Conservation (phyloP, 352 stramenopile species). For the Globisporangium yorkense region DNA sequence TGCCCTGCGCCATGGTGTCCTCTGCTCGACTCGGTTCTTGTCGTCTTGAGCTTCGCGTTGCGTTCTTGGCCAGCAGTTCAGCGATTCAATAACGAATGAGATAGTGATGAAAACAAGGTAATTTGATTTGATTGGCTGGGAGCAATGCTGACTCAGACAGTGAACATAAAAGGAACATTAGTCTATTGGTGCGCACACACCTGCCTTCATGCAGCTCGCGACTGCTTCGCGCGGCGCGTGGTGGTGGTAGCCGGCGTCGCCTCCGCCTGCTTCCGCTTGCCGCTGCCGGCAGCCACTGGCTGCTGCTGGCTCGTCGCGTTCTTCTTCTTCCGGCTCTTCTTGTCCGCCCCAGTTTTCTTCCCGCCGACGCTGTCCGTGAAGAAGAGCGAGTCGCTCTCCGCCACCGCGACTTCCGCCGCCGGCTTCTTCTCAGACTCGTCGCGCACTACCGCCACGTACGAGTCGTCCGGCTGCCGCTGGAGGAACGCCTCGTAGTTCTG, state of each 20-base stretch:
- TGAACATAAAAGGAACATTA: too few species aligned
- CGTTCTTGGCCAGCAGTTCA: background rate
- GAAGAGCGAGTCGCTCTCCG: conserved; percentile 28
- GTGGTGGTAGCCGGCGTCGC: background rate
- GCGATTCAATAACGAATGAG: too few species aligned
- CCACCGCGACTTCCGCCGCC: background rate
- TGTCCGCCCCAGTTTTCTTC: conserved; percentile 18
- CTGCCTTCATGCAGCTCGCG: background rate
- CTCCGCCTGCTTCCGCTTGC: background rate
- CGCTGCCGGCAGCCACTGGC: conserved; percentile 1
- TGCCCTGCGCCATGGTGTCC: conserved; percentile 68
- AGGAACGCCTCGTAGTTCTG: conserved; percentile 47
- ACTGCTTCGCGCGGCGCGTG: background rate
- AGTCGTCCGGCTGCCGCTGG: conserved; percentile 18
- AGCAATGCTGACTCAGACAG: too few species aligned
- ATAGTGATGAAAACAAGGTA: too few species aligned
- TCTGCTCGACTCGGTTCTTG: too few species aligned
- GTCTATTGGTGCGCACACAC: too few species aligned
- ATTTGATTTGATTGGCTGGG: too few species aligned
- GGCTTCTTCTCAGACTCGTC: background rate
- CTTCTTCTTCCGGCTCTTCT: conserved; percentile 26
- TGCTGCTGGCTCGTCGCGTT: background rate
- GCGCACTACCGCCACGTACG: conserved; percentile 7
- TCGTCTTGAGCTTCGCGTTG: background rate
- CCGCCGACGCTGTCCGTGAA: conserved; percentile 55